Percentiles rank a stretch among this genome's conserved stretches.
phyloP scores from a whole-genome alignment of 2,329 filamentous ascomycete species.

The Calonectria fujianensis region DNA sequence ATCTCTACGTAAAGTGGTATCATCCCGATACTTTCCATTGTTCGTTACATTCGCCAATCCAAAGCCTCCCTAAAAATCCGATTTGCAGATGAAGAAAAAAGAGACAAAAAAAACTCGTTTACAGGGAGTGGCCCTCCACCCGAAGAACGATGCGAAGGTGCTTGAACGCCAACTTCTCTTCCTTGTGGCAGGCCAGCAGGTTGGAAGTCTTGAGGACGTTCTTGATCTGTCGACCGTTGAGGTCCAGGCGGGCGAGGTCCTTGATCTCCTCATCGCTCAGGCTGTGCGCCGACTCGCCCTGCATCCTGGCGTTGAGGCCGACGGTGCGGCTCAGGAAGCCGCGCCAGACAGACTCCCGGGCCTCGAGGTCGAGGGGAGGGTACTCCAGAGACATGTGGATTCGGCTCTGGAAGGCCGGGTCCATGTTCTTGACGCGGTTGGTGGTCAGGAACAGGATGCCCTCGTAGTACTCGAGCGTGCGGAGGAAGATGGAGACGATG shows the following conservation, averaged over 20 bases:
- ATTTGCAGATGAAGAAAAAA: background rate
- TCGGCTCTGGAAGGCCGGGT: constrained; percentile 67
- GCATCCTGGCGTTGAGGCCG: constrained; percentile 40
- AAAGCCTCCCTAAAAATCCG: background rate
- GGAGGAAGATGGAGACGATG: constrained; percentile 63
- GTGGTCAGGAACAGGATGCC: constrained; percentile 70
- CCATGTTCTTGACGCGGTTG: constrained; percentile 67
- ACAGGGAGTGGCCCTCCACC: constrained; percentile 56
- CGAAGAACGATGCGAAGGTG: constrained; percentile 59
- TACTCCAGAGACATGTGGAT: constrained; percentile 71
- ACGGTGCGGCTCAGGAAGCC: constrained; percentile 62
- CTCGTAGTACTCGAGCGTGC: constrained; percentile 69
- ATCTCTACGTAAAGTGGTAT: constrained; percentile 15
- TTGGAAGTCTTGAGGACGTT: constrained; percentile 65
- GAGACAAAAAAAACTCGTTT: constrained; percentile 26
- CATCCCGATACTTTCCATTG: constrained; percentile 15
- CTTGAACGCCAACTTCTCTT: constrained; percentile 54
- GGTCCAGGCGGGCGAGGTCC: constrained; percentile 62
- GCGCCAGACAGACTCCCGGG: constrained; percentile 62
- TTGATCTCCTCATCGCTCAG: constrained; percentile 56
- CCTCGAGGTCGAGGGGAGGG: constrained; percentile 61
- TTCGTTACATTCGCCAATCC: background rate
- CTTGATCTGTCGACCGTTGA: constrained; percentile 72
- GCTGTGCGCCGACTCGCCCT: constrained; percentile 57
- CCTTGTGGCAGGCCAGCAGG: constrained; percentile 58